Conservation (phyloP, 768 basidiomycete genomes). For the Phlebiopsis gigantea region DNA sequence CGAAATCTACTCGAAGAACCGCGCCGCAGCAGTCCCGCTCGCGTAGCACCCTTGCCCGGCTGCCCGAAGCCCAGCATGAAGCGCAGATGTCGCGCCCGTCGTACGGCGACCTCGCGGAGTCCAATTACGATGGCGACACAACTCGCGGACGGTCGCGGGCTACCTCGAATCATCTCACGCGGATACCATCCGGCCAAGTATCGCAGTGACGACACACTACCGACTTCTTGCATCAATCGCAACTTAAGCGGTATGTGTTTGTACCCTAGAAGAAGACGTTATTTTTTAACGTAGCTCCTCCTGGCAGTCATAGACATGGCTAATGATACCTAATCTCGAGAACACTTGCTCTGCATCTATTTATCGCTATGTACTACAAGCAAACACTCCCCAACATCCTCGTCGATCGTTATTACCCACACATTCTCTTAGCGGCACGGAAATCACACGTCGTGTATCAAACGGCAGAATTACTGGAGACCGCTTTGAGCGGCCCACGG, state of each 20-base stretch:
- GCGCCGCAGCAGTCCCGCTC: slow-evolving; percentile 6
- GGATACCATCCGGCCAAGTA: neutral
- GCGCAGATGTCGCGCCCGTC: no score
- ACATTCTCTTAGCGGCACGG: neutral
- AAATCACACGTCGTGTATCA: neutral
- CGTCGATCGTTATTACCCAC: neutral
- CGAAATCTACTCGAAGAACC: neutral
- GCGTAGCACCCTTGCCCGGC: neutral
- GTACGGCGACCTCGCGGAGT: slow-evolving; percentile 4
- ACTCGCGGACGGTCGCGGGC: slow-evolving; percentile 1
- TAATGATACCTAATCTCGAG: neutral
- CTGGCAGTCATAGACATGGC: neutral
- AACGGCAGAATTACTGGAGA: neutral
- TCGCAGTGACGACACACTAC: neutral
- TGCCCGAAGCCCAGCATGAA: neutral
- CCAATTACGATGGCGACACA: neutral
- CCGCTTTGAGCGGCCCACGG: neutral
- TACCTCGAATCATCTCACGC: neutral
- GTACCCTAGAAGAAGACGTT: neutral
- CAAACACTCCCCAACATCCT: neutral
- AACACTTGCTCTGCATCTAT: neutral
- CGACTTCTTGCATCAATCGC: neutral
- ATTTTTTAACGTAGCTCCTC: neutral
- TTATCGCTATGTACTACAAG: neutral
- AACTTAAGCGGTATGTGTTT: no score